Base-by-base conservation (phyloP, 192 early-diverging fungal genomes). In the Linnemannia schmuckeri region DNA sequence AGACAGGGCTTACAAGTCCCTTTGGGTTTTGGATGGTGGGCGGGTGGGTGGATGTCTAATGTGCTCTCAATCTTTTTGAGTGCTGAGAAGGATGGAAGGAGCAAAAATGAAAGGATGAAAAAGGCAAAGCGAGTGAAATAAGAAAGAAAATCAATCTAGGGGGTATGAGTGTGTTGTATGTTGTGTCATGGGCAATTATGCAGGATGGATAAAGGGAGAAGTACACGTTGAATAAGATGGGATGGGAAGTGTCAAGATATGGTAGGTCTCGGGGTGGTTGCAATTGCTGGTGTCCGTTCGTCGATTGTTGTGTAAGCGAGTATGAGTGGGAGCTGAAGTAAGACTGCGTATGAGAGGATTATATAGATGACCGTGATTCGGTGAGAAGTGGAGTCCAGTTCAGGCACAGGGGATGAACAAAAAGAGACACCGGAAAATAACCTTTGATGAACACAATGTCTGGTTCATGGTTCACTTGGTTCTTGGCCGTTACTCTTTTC, bases 1-100 rank as follows among this genome's bases (percentile, higher is more conserved):
- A 52, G 49, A 46, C 44, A 52, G 49, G 49, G 49, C 18, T 4
- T 15, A 52, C 49, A 52, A 18, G 49, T 0, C 18, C 6, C 42
- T 44, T 7, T 12, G 42, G 10, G 49, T 18, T 18, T 22, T 52
- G 17, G 5, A 52, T 52, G 49, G 49, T 52, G 44, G 44, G 44
- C 44, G 13, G 44, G 44, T 10, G 10, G 6, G 54, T 24, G 54
- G 24, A 20, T 55, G 57, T 37, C 3, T 37, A 10, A 33, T 66
- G 27, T 66, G 61, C 61, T 66, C 61, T 33, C n/a, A 66, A 33
- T 66, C 61, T 66, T 66, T 30, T 66, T 33, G 61, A 66, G 55
- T 20, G 15, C 20, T 22, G 49, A n/a, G 55, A 66, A 66, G 61
- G 30, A 66, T 8, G 24, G n/a, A 27, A n/a, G 4, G 61, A 24